Conservation (phyloP, 805 yeast genomes). For the Ogataea degrootiae region DNA sequence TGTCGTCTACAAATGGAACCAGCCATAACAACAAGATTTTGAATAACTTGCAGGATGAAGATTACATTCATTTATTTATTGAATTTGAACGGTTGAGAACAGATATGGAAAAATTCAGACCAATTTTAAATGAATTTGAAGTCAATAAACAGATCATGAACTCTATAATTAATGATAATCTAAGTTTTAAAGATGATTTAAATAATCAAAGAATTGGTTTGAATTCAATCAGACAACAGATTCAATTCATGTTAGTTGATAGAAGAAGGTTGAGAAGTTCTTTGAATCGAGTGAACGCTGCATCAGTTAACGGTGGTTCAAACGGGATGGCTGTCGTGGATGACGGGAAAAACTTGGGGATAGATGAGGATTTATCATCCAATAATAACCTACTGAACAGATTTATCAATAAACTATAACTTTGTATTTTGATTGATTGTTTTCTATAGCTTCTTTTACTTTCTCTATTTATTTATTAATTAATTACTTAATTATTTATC, state of each 20-base stretch:
- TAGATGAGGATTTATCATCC: conserved; percentile 11
- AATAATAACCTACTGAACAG: conserved; percentile 3
- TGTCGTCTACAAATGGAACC: not conserved
- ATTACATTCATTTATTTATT: conserved; percentile 29
- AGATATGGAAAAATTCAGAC: conserved; percentile 34
- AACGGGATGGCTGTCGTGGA: too few species aligned
- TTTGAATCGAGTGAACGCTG: conserved; percentile 1
- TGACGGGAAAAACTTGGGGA: not conserved
- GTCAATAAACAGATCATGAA: conserved; percentile 21
- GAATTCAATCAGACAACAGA: conserved; percentile 44
- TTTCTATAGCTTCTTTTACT: too few species aligned
- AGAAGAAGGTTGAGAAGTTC: conserved; percentile 29
- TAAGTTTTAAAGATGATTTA: conserved; percentile 41
- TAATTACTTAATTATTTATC: too few species aligned
- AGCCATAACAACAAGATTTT: conserved; percentile 4
- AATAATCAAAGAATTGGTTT: conserved; percentile 40
- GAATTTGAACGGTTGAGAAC: conserved; percentile 41
- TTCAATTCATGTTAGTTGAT: conserved; percentile 43
- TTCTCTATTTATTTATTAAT: too few species aligned
- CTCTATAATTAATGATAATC: conserved; percentile 20
- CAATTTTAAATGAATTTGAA: conserved; percentile 21
- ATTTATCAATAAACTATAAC: conserved; percentile 14
- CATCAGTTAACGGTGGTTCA: not conserved
- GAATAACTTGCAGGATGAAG: conserved; percentile 20
- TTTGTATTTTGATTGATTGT: not conserved